phyloP scores from a whole-genome alignment of 306 rosid species.

The Fagus sylvatica region DNA sequence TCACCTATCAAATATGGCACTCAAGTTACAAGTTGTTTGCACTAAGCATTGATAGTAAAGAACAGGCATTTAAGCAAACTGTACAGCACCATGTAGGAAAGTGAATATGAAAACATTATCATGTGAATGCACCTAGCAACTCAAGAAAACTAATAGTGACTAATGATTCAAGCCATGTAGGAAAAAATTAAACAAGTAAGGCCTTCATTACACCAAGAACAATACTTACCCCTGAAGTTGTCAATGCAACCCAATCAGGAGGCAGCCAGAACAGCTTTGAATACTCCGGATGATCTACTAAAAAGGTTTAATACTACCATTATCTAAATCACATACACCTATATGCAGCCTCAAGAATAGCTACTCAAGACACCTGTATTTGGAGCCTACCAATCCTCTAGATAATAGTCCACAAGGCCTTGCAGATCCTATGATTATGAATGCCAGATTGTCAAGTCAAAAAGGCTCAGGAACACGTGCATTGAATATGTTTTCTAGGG shows the following conservation, averaged over 20 bases:
- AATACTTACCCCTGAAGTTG: slow-evolving; percentile 34
- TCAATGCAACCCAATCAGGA: slow-evolving; percentile 53
- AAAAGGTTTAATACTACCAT: slow-evolving; percentile 37
- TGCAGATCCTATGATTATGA: neutral
- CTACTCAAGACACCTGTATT: neutral
- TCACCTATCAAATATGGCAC: neutral
- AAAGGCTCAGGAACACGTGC: neutral
- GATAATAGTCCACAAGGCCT: neutral
- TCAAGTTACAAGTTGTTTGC: neutral
- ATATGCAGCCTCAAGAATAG: slow-evolving; percentile 1
- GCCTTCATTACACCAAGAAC: neutral
- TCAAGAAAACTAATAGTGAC: too few relatives aligned
- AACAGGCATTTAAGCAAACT: neutral
- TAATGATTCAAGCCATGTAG: neutral
- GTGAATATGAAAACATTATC: neutral
- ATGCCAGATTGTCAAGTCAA: neutral
- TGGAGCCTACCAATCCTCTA: neutral
- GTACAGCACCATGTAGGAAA: neutral
- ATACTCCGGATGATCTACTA: slow-evolving; percentile 48
- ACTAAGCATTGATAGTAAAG: neutral
- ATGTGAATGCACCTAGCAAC: neutral
- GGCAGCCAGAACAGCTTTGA: slow-evolving; percentile 74
- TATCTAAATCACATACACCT: slow-evolving; percentile 54
- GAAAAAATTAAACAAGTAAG: neutral
- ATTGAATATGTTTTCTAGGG: neutral